Evolutionary conservation across 441 rosid genomes (phyloP).

Genomic region (Populus tomentosa): DNA sequence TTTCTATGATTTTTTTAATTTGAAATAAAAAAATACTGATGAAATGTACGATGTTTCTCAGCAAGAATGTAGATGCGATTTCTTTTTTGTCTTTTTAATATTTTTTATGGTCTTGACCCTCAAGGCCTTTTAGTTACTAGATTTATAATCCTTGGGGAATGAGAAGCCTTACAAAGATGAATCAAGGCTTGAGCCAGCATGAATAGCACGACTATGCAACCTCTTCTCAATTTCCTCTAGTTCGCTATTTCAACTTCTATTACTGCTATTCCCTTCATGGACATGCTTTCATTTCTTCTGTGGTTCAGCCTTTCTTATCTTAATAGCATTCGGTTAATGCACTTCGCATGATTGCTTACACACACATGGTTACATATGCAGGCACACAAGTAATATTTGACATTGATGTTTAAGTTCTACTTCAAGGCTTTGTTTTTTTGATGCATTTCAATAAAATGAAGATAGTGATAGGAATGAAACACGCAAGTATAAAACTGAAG

Average conservation of each 20-base stretch:
- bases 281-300: conserved; percentile 6
- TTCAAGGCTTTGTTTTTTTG: neutral
- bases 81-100: neutral
- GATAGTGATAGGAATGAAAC: neutral
- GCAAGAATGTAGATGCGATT: neutral
- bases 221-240: neutral
- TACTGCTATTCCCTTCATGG: neutral
- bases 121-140: neutral
- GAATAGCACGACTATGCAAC: neutral
- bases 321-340: neutral
- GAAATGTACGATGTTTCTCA: neutral
- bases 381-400: neutral
- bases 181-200: neutral
- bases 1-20: too few relatives aligned
- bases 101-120: neutral
- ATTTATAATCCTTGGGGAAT: neutral
- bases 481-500: neutral
- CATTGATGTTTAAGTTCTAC: neutral
- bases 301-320: neutral
- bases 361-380: neutral
- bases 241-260: neutral
- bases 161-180: neutral
- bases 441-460: neutral
- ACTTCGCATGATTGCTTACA: neutral
- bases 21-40: too few relatives aligned